Evolutionary conservation across 441 rosid species (phyloP).

Genomic region (Gossypium aridum): DNA sequence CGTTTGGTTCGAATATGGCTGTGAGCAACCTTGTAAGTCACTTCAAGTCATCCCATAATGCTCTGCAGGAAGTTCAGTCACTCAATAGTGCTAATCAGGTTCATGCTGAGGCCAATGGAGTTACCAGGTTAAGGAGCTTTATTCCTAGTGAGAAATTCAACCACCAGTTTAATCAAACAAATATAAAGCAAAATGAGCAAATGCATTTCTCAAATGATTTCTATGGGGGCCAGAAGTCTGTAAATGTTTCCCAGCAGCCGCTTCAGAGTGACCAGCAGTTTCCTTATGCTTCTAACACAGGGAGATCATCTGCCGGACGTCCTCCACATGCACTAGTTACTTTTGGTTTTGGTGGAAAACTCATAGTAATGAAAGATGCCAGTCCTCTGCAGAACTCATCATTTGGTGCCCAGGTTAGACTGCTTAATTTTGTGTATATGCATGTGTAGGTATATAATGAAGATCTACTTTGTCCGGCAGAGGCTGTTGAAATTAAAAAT

Average conservation of each 20-base stretch:
- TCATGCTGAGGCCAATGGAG: slow-evolving; percentile 43
- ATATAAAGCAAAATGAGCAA: slow-evolving; percentile 42
- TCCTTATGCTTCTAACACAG: slow-evolving; percentile 42
- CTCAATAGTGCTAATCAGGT: slow-evolving; percentile 22
- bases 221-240: slow-evolving; percentile 42
- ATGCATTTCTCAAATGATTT: slow-evolving; percentile 43
- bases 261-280: slow-evolving; percentile 49
- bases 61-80: slow-evolving; percentile 27
- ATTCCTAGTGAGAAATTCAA: slow-evolving; percentile 32
- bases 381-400: slow-evolving; percentile 43
- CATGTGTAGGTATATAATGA: not conserved
- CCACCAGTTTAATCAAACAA: slow-evolving; percentile 44
- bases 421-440: not conserved
- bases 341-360: slow-evolving; percentile 97
- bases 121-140: slow-evolving; percentile 35
- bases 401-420: slow-evolving; percentile 70
- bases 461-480: not conserved
- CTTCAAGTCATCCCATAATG: slow-evolving; percentile 22
- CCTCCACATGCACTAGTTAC: slow-evolving; percentile 86
- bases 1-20: slow-evolving; percentile 34
- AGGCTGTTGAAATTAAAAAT: not conserved
- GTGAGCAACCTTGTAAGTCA: slow-evolving; percentile 29
- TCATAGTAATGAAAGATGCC: slow-evolving; percentile 65
- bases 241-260: slow-evolving; percentile 35
- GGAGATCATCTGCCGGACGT: slow-evolving; percentile 87